Evolutionary conservation across 495 filamentous ascomycete genomes (phyloP).

Genomic region (Penicillium verhagenii): DNA sequence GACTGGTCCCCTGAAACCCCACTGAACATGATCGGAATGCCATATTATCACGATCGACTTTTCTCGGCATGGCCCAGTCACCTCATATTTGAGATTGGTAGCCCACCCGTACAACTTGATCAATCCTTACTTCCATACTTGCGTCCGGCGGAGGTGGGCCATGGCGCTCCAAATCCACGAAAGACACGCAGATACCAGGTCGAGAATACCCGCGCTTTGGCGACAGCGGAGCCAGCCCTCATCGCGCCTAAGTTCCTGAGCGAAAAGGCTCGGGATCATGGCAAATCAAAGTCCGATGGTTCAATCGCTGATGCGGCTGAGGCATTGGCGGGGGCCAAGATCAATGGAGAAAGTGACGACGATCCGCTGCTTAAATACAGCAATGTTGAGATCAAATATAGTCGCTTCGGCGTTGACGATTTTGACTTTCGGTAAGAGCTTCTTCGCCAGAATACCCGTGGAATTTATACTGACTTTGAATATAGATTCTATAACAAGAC

Average conservation of each 20-base stretch:
- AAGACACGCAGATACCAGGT: conserved; percentile 74
- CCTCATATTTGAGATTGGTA: conserved; percentile 77
- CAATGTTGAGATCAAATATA: conserved; percentile 94
- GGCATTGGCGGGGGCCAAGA: conserved; percentile 56
- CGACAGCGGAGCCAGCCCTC: conserved; percentile 51
- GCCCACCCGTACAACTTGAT: conserved; percentile 75
- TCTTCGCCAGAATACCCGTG: neutral
- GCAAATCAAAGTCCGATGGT: conserved; percentile 50
- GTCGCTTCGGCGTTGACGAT: conserved; percentile 94
- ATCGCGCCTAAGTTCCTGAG: conserved; percentile 86
- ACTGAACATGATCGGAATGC: conserved; percentile 83
- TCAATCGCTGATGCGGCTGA: conserved; percentile 62
- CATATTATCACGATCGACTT: conserved; percentile 84
- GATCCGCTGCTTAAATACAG: conserved; percentile 85
- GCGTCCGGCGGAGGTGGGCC: conserved; percentile 65
- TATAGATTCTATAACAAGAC: conserved; percentile 89
- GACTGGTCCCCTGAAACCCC: conserved; percentile 78
- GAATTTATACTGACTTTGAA: conserved; percentile 11
- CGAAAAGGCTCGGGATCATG: conserved; percentile 76
- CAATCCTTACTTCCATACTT: conserved; percentile 66
- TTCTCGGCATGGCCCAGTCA: conserved; percentile 88
- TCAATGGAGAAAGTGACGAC: conserved; percentile 58
- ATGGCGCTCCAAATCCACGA: conserved; percentile 74
- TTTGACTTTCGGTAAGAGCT: conserved; percentile 84
- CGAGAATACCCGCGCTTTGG: conserved; percentile 66